Evolutionary conservation across 1,139 yeast genomes (phyloP).

Genomic region (Saccharomyces hybrid): DNA sequence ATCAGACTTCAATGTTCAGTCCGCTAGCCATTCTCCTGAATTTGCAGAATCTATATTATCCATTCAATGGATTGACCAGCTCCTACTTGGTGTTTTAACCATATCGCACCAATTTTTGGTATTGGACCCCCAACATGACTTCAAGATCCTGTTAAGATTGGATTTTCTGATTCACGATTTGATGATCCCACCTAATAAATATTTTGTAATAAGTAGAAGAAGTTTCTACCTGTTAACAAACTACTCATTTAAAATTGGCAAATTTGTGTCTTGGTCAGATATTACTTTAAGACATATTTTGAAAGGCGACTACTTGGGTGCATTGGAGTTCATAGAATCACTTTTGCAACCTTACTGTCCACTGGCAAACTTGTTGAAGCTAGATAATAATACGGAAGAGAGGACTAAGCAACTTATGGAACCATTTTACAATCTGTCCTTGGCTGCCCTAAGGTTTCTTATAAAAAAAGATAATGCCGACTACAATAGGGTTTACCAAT

Average conservation of each 20-base stretch:
- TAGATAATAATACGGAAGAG: constrained; percentile 29
- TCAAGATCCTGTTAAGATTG: constrained; percentile 34
- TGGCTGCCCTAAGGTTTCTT: constrained; percentile 26
- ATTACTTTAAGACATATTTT: constrained; percentile 26
- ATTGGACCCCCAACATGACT: constrained; percentile 32
- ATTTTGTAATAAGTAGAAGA: constrained; percentile 24
- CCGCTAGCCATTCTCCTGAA: constrained; percentile 38
- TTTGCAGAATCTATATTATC: constrained; percentile 43
- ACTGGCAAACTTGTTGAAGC: constrained; percentile 13
- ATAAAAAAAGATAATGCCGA: constrained; percentile 10
- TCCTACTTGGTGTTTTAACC: constrained; percentile 45
- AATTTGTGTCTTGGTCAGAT: constrained; percentile 29
- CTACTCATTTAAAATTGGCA: constrained; percentile 24
- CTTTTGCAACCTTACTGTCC: constrained; percentile 37
- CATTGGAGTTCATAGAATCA: constrained; percentile 39
- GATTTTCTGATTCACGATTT: constrained; percentile 42
- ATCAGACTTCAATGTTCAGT: neutral
- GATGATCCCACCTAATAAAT: constrained; percentile 36
- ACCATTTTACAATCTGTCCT: constrained; percentile 46
- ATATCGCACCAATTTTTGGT: constrained; percentile 42
- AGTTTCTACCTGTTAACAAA: constrained; percentile 21
- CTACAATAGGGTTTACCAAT: constrained; percentile 7
- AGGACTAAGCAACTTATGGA: constrained; percentile 47
- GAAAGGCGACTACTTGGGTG: constrained; percentile 34
- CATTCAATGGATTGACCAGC: constrained; percentile 54